Conservation (phyloP, 2,329 filamentous ascomycete species). For the Fusarium xylarioides region DNA sequence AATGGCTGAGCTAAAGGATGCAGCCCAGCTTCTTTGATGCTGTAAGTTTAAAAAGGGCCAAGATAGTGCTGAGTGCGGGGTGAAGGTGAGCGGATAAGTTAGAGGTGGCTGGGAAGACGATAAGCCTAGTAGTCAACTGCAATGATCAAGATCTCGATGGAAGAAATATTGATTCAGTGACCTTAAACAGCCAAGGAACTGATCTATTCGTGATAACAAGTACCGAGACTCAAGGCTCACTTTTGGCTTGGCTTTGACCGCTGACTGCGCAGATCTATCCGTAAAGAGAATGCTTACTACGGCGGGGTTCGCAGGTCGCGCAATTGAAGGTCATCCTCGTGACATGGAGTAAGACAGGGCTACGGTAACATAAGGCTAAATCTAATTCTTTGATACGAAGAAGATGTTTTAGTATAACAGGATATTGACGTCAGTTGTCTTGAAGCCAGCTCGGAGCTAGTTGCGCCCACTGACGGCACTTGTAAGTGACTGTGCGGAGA, state of each 20-base stretch:
- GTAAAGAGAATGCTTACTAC: slow-evolving; percentile 2
- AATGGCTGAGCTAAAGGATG: slow-evolving; percentile 26
- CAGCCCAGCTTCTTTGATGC: slow-evolving; percentile 30
- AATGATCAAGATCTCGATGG: slow-evolving; percentile 8
- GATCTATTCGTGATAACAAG: background rate
- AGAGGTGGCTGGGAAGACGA: slow-evolving; percentile 9
- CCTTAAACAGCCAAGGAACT: background rate
- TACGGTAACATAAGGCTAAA: background rate
- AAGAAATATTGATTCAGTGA: background rate
- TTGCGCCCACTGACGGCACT: background rate
- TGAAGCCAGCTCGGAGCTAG: background rate
- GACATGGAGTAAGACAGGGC: background rate
- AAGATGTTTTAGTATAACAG: background rate
- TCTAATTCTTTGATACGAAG: background rate
- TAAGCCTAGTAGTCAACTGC: slow-evolving; percentile 5
- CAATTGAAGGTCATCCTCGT: background rate
- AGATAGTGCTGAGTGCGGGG: slow-evolving; percentile 25
- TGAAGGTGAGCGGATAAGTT: background rate
- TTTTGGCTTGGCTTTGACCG: background rate
- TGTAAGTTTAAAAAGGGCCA: slow-evolving; percentile 17
- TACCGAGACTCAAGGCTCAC: background rate
- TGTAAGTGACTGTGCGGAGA: background rate
- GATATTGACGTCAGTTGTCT: slow-evolving; percentile 14
- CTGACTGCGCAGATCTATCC: slow-evolving; percentile 5
- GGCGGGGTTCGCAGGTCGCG: background rate